These are phyloP conservation scores for Galeopsis tetrahit DNA, from an alignment of 257 asterid genomes.

Conservation along the genomic window DNA sequence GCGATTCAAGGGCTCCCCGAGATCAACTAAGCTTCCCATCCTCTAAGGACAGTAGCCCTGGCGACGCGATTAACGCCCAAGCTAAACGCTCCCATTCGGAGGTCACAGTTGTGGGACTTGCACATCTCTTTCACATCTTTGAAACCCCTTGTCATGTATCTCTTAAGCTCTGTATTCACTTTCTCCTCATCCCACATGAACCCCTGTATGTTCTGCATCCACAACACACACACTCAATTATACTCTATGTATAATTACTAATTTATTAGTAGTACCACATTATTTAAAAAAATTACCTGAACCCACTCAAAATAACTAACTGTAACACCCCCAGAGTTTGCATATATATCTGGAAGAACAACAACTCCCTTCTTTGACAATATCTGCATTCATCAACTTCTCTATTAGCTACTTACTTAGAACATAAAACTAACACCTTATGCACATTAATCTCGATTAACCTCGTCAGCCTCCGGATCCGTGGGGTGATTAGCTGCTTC, in stretches of 20 bases:
- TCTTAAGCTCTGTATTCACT: slow-evolving; percentile 80
- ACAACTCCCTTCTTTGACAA: slow-evolving; percentile 74
- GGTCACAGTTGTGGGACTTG: slow-evolving; percentile 69
- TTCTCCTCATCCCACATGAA: slow-evolving; percentile 97
- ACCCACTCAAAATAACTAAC: slow-evolving; percentile 95
- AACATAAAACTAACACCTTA: no score
- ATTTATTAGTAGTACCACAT: no score
- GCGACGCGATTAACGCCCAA: slow-evolving; percentile 93
- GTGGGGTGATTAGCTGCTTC: slow-evolving; percentile 95
- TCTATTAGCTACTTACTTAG: no score
- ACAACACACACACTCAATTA: neutral
- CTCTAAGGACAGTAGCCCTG: slow-evolving; percentile 80
- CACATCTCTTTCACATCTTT: slow-evolving; percentile 82
- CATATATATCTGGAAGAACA: slow-evolving; percentile 80
- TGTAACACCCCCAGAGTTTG: slow-evolving; percentile 87
- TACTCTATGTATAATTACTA: no score
- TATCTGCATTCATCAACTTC: slow-evolving; percentile 46
- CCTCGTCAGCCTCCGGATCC: slow-evolving; percentile 95
- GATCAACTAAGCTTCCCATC: slow-evolving; percentile 76
- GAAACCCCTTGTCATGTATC: slow-evolving; percentile 76
- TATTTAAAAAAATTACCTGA: slow-evolving; percentile 49
- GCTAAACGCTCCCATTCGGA: slow-evolving; percentile 95
- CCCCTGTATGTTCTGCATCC: slow-evolving; percentile 83
- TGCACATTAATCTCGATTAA: slow-evolving; percentile 1
- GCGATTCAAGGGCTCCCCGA: neutral